These are phyloP conservation scores for Termitomyces sp. DNA, from an alignment of 768 basidiomycete species.

Conservation along the genomic window DNA sequence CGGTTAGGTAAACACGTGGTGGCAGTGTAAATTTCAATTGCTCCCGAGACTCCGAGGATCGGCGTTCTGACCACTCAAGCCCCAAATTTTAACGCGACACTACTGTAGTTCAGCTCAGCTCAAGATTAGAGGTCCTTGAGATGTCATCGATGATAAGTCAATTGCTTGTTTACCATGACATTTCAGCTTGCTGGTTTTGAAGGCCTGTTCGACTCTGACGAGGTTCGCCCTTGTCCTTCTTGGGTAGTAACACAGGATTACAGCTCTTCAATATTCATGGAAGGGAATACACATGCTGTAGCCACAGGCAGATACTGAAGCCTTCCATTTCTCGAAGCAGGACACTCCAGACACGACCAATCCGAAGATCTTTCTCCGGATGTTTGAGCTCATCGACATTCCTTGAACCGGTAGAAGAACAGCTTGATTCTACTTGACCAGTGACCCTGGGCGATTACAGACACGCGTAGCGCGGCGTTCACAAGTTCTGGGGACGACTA, in stretches of 20 bases:
- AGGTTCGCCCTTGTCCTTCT: neutral
- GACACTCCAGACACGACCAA: neutral
- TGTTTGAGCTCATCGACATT: neutral
- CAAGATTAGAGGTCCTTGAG: neutral
- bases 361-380: neutral
- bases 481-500: neutral
- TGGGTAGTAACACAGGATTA: neutral
- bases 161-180: neutral
- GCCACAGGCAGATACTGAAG: neutral
- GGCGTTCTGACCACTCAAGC: no score
- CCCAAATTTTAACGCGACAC: neutral
- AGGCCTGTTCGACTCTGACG: neutral
- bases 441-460: neutral
- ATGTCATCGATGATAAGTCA: neutral
- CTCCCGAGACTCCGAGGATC: no score
- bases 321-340: conserved; percentile 2
- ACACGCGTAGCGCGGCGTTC: neutral
- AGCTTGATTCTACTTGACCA: neutral
- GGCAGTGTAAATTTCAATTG: no score
- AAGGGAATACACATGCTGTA: neutral
- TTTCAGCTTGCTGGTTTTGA: neutral
- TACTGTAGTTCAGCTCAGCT: neutral
- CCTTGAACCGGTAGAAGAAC: neutral
- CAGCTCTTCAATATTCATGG: neutral
- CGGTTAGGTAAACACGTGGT: no score